These are phyloP conservation scores for Penicillium lividum DNA, from an alignment of 495 filamentous ascomycete species.

Conservation along the genomic window DNA sequence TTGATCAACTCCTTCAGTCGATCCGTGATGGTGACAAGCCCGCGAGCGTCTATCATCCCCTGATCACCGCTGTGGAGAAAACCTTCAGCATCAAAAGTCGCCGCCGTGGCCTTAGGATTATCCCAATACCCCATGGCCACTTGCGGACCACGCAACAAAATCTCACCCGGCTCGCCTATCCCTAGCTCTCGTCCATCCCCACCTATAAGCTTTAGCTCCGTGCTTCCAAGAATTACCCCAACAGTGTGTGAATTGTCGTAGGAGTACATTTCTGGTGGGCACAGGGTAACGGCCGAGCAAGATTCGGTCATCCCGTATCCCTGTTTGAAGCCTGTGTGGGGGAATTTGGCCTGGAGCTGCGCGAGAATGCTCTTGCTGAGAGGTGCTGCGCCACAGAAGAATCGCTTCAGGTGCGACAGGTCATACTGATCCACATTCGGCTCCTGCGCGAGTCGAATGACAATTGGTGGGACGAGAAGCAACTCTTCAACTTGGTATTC, in stretches of 20 bases:
- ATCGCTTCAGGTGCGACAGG: conserved; percentile 51
- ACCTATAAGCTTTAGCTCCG: conserved; percentile 61
- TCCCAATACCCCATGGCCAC: conserved; percentile 61
- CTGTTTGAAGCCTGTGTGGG: conserved; percentile 64
- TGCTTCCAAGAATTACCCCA: conserved; percentile 60
- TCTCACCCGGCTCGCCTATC: conserved; percentile 58
- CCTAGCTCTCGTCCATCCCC: conserved; percentile 45
- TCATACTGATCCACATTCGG: conserved; percentile 63
- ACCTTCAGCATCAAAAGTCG: conserved; percentile 61
- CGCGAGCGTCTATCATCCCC: conserved; percentile 54
- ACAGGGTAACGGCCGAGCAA: conserved; percentile 61
- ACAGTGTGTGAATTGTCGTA: conserved; percentile 60
- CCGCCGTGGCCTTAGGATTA: conserved; percentile 54
- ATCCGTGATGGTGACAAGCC: conserved; percentile 63
- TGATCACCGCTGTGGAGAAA: conserved; percentile 70
- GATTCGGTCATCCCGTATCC: conserved; percentile 73
- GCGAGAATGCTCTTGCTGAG: conserved; percentile 63
- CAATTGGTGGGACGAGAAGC: conserved; percentile 68
- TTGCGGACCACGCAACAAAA: conserved; percentile 56
- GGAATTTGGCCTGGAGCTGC: conserved; percentile 56
- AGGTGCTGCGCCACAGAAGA: conserved; percentile 65
- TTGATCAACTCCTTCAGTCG: conserved; percentile 78
- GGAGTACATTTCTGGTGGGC: conserved; percentile 51
- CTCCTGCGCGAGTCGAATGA: conserved; percentile 67
- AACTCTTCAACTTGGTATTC: conserved; percentile 58